A percentile compares a stretch with the other conserved stretches of the same genome.
Conservation (phyloP, 2,329 filamentous ascomycete genomes). For the Aspergillus terreus region DNA sequence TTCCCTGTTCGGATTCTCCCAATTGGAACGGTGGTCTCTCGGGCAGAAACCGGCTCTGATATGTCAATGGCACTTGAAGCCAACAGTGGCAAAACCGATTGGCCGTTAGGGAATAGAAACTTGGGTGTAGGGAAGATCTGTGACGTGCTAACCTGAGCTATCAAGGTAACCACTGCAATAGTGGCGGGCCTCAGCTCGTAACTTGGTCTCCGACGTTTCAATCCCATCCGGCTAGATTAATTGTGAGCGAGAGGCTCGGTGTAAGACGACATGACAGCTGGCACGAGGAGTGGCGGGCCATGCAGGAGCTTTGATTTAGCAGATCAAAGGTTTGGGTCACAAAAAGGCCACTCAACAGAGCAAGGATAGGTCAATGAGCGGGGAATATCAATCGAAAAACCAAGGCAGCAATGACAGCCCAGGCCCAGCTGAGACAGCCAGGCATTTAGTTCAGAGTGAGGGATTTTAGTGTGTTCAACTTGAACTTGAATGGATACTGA, state of each 20-base stretch:
- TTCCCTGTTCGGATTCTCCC: neutral
- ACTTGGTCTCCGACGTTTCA: conserved; percentile 8
- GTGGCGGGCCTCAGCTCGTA: neutral
- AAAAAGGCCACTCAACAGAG: conserved; percentile 20
- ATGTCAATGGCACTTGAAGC: conserved; percentile 17
- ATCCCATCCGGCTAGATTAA: conserved; percentile 18
- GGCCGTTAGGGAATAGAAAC: conserved; percentile 15
- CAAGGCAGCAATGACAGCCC: conserved; percentile 27
- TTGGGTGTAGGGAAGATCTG: conserved; percentile 10
- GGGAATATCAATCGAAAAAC: conserved; percentile 25
- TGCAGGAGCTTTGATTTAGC: conserved; percentile 32
- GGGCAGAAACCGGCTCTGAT: conserved; percentile 6
- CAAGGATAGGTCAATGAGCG: conserved; percentile 25
- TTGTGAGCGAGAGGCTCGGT: conserved; percentile 17
- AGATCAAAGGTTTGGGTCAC: conserved; percentile 21
- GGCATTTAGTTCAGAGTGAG: conserved; percentile 25
- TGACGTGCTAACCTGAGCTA: conserved; percentile 9
- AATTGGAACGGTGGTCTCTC: conserved; percentile 7
- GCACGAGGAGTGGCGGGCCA: conserved; percentile 27
- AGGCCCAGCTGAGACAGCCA: conserved; percentile 22
- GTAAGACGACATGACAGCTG: conserved; percentile 34
- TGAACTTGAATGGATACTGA: conserved; percentile 26
- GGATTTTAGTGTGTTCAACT: conserved; percentile 33
- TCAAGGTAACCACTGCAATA: conserved; percentile 7
- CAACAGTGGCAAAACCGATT: conserved; percentile 15